These are phyloP conservation scores for Scedosporium dehoogii DNA, from an alignment of 2,329 filamentous ascomycete genomes.

Conservation along the genomic window DNA sequence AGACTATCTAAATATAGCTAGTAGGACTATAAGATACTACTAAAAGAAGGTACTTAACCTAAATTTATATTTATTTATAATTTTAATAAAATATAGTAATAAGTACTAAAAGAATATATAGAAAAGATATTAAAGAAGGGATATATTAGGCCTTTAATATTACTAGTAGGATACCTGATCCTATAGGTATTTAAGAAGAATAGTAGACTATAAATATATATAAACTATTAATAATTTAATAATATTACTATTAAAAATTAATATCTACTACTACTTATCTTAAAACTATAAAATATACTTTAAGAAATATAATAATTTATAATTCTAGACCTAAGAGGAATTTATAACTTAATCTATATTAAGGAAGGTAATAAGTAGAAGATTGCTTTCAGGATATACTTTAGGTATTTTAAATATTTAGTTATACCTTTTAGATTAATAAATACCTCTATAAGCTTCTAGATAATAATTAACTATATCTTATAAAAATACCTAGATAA, in stretches of 20 bases:
- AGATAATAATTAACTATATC: neutral
- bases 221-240: slow-evolving; percentile 7
- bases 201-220: too few relatives aligned
- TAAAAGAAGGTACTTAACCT: neutral
- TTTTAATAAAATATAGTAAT: neutral
- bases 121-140: neutral
- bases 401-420: too few relatives aligned
- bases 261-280: slow-evolving; percentile 8
- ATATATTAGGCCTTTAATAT: neutral
- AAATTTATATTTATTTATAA: neutral
- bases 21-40: neutral
- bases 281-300: slow-evolving; percentile 6
- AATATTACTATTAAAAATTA: slow-evolving; percentile 6
- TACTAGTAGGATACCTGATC: too few relatives aligned
- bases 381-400: too few relatives aligned
- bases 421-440: slow-evolving; percentile 11
- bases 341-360: slow-evolving; percentile 7
- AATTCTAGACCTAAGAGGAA: slow-evolving; percentile 8
- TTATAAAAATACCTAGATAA: neutral
- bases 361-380: too few relatives aligned
- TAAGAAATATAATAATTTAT: slow-evolving; percentile 6
- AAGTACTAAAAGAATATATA: neutral
- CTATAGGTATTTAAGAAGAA: too few relatives aligned
- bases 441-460: slow-evolving; percentile 10
- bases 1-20: neutral